Evolutionary conservation across 2,329 filamentous ascomycete species (phyloP).

Genomic region (Fusarium newnesense): DNA sequence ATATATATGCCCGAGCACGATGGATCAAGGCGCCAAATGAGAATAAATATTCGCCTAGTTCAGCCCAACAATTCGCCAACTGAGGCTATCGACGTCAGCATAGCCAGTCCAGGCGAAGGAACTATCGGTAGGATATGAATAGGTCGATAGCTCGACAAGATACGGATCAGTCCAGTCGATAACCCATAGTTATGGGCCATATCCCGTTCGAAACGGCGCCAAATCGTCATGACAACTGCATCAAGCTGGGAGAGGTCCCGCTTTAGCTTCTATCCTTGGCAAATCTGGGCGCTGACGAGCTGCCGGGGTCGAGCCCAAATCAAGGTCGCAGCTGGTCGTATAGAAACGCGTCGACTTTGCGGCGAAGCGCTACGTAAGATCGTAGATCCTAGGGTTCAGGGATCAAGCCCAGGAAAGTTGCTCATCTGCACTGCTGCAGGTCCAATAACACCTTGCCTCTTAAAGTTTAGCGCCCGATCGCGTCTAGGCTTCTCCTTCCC

Average conservation of each 20-base stretch:
- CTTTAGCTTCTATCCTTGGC: conserved; percentile 10
- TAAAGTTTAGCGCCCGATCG: not conserved
- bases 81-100: not conserved
- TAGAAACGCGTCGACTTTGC: conserved; percentile 14
- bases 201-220: conserved; percentile 34
- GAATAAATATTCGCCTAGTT: not conserved
- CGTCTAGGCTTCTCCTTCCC: conserved; percentile 13
- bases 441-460: conserved; percentile 25
- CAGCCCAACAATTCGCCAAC: not conserved
- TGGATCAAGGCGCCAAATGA: conserved; percentile 7
- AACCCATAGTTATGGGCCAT: not conserved
- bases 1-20: not conserved
- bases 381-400: conserved; percentile 38
- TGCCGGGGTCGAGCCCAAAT: conserved; percentile 12
- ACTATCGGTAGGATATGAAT: not conserved
- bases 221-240: conserved; percentile 45
- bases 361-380: conserved; percentile 37
- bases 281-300: conserved; percentile 27
- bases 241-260: conserved; percentile 21
- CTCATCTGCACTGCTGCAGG: conserved; percentile 31
- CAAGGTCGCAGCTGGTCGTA: conserved; percentile 8
- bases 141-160: not conserved
- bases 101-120: not conserved
- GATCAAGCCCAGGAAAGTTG: conserved; percentile 29
- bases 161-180: not conserved